Percentiles rank a stretch among this genome's conserved stretches.
Evolutionary conservation across 2,329 filamentous ascomycete genomes (phyloP).

Genomic region (Fusarium miscanthi): DNA sequence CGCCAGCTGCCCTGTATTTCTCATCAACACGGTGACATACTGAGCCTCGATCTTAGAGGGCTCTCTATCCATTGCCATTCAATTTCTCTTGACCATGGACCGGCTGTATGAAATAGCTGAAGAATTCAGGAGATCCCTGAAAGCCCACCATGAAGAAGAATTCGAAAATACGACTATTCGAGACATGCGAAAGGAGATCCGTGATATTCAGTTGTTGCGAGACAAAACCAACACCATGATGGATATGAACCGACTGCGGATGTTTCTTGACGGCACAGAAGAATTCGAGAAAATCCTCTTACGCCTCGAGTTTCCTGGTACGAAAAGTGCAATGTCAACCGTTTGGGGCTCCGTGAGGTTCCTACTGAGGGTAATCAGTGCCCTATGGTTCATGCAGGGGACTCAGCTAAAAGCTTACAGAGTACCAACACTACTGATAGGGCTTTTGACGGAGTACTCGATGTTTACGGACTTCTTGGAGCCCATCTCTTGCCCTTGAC

Average conservation of each 20-base stretch:
- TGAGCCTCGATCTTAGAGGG: not conserved
- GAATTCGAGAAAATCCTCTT: not conserved
- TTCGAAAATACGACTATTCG: not conserved
- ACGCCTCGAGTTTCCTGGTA: not conserved
- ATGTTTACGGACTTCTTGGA: not conserved
- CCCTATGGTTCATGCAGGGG: rapidly evolving
- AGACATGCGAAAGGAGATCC: not conserved
- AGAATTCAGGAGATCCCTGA: not conserved
- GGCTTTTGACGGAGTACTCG: conserved; percentile 3
- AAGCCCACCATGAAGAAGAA: not conserved
- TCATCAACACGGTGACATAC: not conserved
- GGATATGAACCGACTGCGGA: conserved; percentile 9
- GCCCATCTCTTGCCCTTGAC: not conserved
- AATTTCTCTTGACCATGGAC: not conserved
- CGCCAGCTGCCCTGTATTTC: not conserved
- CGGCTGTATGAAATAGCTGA: not conserved
- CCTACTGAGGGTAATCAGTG: not conserved
- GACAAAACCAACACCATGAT: not conserved
- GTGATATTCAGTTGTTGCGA: not conserved
- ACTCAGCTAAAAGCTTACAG: not conserved
- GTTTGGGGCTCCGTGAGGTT: not conserved
- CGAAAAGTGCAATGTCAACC: not conserved
- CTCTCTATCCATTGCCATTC: not conserved
- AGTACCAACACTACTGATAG: not conserved
- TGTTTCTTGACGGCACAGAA: not conserved